phyloP scores from a whole-genome alignment of 1,284 basidiomycete species.

The Ganoderma resinaceum region DNA sequence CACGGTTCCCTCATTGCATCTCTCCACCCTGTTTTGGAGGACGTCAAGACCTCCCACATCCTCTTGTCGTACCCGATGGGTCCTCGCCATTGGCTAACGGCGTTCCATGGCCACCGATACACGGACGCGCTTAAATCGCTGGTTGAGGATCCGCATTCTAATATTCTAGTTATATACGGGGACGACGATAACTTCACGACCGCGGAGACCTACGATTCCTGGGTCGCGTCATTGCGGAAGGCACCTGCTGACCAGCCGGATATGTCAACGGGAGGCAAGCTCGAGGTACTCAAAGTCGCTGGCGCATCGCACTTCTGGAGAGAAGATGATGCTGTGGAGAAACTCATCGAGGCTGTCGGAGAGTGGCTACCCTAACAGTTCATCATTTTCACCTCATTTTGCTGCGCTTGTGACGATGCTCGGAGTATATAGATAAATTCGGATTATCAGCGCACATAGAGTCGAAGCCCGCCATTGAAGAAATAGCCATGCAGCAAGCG shows the following conservation, averaged over 20 bases:
- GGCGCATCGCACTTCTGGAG: slow-evolving; percentile 58
- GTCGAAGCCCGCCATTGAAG: background rate
- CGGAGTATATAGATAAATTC: background rate
- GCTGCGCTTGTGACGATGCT: background rate
- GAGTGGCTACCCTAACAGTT: slow-evolving; percentile 29
- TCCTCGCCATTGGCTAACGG: slow-evolving; percentile 69
- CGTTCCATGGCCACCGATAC: slow-evolving; percentile 67
- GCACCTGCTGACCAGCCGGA: slow-evolving; percentile 4
- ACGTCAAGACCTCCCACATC: slow-evolving; percentile 66
- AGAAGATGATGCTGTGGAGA: slow-evolving; percentile 24
- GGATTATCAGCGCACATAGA: too few species aligned
- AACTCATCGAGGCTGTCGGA: slow-evolving; percentile 26
- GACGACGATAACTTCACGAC: slow-evolving; percentile 78
- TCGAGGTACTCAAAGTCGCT: slow-evolving; percentile 43
- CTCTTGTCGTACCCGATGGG: slow-evolving; percentile 82
- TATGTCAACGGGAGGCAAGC: slow-evolving; percentile 15
- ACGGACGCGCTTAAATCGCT: slow-evolving; percentile 56
- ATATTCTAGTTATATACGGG: slow-evolving; percentile 72
- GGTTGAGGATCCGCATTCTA: slow-evolving; percentile 48
- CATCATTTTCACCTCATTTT: background rate
- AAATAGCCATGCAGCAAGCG: too few species aligned
- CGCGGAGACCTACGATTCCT: slow-evolving; percentile 57
- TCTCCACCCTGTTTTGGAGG: slow-evolving; percentile 57
- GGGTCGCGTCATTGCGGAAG: slow-evolving; percentile 52
- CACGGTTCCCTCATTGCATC: slow-evolving; percentile 79